A percentile compares a stretch with the other conserved stretches of the same genome.
Evolutionary conservation across 2,329 filamentous ascomycete genomes (phyloP).

Genomic region (Calonectria multiphialidica): DNA sequence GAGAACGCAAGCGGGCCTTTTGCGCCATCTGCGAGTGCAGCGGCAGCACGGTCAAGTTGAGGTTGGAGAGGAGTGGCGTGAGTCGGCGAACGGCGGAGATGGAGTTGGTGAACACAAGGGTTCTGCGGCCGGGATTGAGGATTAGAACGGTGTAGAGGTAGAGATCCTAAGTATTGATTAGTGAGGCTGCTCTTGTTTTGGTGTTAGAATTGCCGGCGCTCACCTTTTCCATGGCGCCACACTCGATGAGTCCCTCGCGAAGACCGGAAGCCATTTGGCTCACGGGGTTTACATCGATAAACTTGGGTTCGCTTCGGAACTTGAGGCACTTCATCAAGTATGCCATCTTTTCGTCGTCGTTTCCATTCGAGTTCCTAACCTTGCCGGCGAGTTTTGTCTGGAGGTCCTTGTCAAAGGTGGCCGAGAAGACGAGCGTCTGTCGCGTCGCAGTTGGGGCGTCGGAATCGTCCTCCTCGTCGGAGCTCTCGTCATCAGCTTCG

Average conservation of each 20-base stretch:
- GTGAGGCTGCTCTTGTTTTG: background rate
- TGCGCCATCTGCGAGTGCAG: conserved; percentile 96
- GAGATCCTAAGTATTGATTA: conserved; percentile 72
- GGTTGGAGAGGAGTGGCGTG: conserved; percentile 84
- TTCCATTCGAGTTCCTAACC: conserved; percentile 58
- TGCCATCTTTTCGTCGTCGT: conserved; percentile 86
- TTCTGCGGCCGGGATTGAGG: conserved; percentile 83
- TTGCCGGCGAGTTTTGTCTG: conserved; percentile 83
- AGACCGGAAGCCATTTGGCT: conserved; percentile 89
- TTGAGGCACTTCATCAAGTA: conserved; percentile 92
- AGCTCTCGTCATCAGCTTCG: conserved; percentile 61
- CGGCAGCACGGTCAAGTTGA: conserved; percentile 80
- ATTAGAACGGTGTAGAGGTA: conserved; percentile 92
- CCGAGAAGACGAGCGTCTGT: conserved; percentile 96
- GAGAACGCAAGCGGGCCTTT: conserved; percentile 91
- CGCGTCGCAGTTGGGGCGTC: conserved; percentile 64
- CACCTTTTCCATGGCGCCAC: conserved; percentile 92
- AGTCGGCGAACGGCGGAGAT: conserved; percentile 92
- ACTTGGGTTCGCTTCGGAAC: conserved; percentile 88
- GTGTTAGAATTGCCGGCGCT: conserved; percentile 22
- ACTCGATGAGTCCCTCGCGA: conserved; percentile 92
- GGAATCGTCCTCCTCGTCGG: conserved; percentile 61
- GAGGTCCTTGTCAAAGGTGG: conserved; percentile 91
- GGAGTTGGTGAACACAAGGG: conserved; percentile 94
- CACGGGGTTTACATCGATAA: conserved; percentile 90